Evolutionary conservation across 176 grass and related monocot genomes (phyloP), one percentile per base, ranked within the genome.

Genomic region (Oryza rufipogon): DNA sequence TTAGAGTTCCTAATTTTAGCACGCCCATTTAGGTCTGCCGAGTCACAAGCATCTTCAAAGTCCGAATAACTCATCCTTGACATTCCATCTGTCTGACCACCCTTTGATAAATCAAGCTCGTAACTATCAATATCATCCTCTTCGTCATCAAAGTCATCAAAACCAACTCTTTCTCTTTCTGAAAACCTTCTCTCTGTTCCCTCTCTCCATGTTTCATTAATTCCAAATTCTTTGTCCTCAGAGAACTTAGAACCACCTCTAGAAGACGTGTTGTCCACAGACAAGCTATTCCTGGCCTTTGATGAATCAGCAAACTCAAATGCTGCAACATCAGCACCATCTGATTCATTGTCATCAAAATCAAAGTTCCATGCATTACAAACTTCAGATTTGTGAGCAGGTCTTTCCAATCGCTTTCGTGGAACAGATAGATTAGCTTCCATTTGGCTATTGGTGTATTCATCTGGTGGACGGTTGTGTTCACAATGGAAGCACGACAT

Each of bases 401-500:
- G 82, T 88, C 85, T 87, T 22, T 91, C 89, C 41, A 56, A 74
- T 80, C 84, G 88, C 89, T 74, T 88, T 44, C 2, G 84, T 23
- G 83, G 80, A 51, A 65, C 80, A 46, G 80, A 86, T 85, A 92
- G 84, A 54, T 78, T 89, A 84, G 64, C 52, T 30, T 91, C 89
- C 82, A 90, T 91, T 93, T 95, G 87, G 77, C 56, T 88, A 36
- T 92, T 90, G 30, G 91, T 80, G 41, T 95, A 93, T 51, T 90
- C 89, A 85, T 98, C 96, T 60, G 92, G 73, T 76, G 92, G 96
- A 14, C 91, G 96, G 52, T 93, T 81, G 16, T 92, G 85, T n/a
- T 98, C 96, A 86, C 96, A 98, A 77, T 93, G 92, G 74, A 95
- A 98, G 76, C 96, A 98, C 85, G 91, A 91, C 87, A 98, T 93